Conservation (phyloP, 139 green algal species). For the Nannochloris sp. region DNA sequence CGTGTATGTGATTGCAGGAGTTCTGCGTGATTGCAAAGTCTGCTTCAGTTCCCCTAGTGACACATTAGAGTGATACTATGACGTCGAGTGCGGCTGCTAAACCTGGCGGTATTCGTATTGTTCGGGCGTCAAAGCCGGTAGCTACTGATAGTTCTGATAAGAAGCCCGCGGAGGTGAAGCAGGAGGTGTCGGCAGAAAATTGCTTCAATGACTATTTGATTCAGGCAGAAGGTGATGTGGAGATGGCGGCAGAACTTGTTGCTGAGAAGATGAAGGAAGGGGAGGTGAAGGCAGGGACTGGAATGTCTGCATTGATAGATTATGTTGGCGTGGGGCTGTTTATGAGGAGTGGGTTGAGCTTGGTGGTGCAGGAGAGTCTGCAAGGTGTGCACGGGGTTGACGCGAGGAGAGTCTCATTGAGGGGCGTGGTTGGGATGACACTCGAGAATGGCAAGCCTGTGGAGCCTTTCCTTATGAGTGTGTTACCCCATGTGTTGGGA, state of each 20-base stretch:
- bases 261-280: conserved; percentile 14
- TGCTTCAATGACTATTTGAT: conserved; percentile 2
- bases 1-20: too few relatives aligned
- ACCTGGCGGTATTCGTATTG: too few relatives aligned
- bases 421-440: conserved; percentile 9
- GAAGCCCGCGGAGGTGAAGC: background rate
- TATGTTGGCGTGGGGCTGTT: conserved; percentile 8
- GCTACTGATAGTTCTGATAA: background rate
- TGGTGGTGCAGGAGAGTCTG: conserved; percentile 8
- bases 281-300: conserved; percentile 2
- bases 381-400: background rate
- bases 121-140: too few relatives aligned
- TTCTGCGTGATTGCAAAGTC: too few relatives aligned
- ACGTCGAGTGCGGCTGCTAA: too few relatives aligned
- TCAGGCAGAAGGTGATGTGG: conserved; percentile 10
- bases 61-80: too few relatives aligned
- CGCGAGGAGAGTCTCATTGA: conserved; percentile 12
- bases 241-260: conserved; percentile 2
- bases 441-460: conserved; percentile 8
- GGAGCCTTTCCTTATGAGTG: conserved; percentile 27
- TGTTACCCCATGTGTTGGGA: conserved; percentile 17
- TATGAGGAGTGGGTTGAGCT: background rate
- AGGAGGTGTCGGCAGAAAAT: background rate
- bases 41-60: too few relatives aligned
- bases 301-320: background rate